phyloP scores from a whole-genome alignment of 1,139 yeast genomes.

The Kurtzmaniella quercitrusa region DNA sequence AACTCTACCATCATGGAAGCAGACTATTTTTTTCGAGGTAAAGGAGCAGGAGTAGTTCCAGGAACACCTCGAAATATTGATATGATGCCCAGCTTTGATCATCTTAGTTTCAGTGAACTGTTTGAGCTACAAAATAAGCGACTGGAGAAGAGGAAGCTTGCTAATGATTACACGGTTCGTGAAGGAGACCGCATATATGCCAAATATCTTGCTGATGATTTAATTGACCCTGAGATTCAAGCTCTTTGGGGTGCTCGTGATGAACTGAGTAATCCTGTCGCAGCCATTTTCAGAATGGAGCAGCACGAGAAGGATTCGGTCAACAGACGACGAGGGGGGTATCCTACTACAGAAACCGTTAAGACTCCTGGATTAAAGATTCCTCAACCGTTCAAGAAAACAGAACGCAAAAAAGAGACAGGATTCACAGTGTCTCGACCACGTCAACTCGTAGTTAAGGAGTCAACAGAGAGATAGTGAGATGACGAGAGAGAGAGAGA shows the following conservation, averaged over 20 bases:
- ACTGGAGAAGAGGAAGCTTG: conserved; percentile 19
- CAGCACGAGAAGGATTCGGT: background rate
- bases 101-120: conserved; percentile 10
- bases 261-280: background rate
- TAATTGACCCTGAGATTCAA: conserved; percentile 48
- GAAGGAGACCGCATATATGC: conserved; percentile 46
- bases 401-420: conserved; percentile 5
- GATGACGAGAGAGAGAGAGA: too few relatives aligned
- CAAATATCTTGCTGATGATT: conserved; percentile 34
- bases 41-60: background rate
- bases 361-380: background rate
- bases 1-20: background rate
- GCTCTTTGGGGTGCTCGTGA: conserved; percentile 39
- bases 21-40: background rate
- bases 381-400: background rate
- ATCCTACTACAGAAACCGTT: background rate
- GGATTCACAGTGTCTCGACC: conserved; percentile 46
- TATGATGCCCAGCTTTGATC: background rate
- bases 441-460: conserved; percentile 30
- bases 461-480: conserved; percentile 2
- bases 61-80: background rate
- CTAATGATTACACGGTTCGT: conserved; percentile 42
- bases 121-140: conserved; percentile 19
- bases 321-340: background rate
- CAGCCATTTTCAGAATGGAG: background rate